These are phyloP conservation scores for Fraxinus quadrangulata DNA, from an alignment of 257 asterid genomes.

Conservation along the genomic window DNA sequence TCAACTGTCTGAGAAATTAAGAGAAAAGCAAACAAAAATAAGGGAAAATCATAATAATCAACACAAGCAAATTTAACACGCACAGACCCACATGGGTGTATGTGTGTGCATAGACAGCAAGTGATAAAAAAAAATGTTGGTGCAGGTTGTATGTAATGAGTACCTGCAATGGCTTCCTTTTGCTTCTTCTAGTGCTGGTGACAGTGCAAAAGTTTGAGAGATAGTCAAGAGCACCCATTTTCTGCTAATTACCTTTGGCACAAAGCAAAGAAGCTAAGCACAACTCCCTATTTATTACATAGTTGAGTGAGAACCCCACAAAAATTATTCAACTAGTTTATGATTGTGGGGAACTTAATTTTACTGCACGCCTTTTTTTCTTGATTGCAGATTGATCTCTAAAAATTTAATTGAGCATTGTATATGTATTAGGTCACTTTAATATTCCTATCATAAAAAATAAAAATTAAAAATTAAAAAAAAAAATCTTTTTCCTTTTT, in stretches of 20 bases:
- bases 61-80: not conserved
- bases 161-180: conserved; percentile 83
- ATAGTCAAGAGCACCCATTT: conserved; percentile 91
- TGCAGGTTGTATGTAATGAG: conserved; percentile 10
- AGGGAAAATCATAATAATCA: not conserved
- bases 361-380: no score
- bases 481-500: no score
- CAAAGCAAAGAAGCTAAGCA: conserved; percentile 27
- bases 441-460: no score
- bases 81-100: conserved; percentile 13
- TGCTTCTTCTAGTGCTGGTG: conserved; percentile 59
- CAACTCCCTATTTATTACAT: conserved; percentile 33
- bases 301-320: not conserved
- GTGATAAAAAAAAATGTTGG: not conserved
- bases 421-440: no score
- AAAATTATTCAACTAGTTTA: not conserved
- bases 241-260: conserved; percentile 20
- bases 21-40: not conserved
- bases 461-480: no score
- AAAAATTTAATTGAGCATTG: no score
- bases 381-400: no score
- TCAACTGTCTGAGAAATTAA: conserved; percentile 69
- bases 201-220: conserved; percentile 75
- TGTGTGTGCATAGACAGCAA: conserved; percentile 9
- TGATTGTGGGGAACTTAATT: not conserved